Conservation (phyloP, 768 basidiomycete species). For the Pulveroboletus sp. region DNA sequence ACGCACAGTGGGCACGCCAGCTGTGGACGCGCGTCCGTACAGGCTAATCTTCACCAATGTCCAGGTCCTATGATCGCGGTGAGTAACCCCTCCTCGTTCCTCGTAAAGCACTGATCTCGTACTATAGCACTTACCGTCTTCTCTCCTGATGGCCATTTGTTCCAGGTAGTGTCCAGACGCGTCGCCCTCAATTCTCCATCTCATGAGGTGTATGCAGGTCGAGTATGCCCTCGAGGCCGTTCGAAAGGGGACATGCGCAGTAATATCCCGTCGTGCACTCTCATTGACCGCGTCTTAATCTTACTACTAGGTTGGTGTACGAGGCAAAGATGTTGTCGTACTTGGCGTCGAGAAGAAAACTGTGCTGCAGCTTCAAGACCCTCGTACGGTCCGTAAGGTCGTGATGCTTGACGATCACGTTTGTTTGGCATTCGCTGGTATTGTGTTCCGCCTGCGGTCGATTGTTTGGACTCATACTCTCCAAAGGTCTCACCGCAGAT, state of each 20-base stretch:
- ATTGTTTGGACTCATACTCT: constrained; percentile 9
- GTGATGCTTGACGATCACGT: constrained; percentile 98
- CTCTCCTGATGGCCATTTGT: constrained; percentile 97
- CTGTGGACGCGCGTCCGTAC: constrained; percentile 48
- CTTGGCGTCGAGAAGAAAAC: constrained; percentile 99
- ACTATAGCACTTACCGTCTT: constrained; percentile 87
- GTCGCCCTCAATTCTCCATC: constrained; percentile 16
- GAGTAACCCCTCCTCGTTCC: constrained; percentile 9
- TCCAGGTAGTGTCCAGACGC: constrained; percentile 63
- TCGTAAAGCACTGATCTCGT: constrained; percentile 4
- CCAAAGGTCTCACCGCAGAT: constrained; percentile 88
- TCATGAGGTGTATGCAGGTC: constrained; percentile 53
- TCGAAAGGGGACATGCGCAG: constrained; percentile 94
- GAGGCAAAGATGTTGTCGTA: constrained; percentile 91
- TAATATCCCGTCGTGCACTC: constrained; percentile 34
- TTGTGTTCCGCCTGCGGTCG: constrained; percentile 18
- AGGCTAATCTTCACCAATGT: constrained; percentile 45
- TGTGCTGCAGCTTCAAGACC: constrained; percentile 94
- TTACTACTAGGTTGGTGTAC: constrained; percentile 76
- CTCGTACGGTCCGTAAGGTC: constrained; percentile 94
- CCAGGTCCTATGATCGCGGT: constrained; percentile 98
- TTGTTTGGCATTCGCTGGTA: constrained; percentile 96
- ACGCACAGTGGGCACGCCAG: constrained; percentile 17
- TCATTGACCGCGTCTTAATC: constrained; percentile 2
- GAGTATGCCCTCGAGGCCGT: constrained; percentile 99